phyloP scores from a whole-genome alignment of 768 basidiomycete genomes.

The Boletus pseudopeckii region DNA sequence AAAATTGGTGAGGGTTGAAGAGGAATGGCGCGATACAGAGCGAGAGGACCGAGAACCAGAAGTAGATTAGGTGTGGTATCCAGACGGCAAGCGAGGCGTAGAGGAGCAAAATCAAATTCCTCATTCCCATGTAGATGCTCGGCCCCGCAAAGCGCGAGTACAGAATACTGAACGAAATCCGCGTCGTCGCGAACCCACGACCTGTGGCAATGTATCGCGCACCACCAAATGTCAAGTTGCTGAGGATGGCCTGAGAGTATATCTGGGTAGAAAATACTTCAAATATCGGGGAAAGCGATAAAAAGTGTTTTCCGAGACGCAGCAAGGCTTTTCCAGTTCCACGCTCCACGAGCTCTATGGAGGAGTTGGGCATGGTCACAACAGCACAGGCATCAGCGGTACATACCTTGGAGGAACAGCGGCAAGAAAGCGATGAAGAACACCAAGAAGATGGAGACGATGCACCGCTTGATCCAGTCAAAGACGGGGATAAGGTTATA shows the following conservation, averaged over 20 bases:
- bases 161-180: constrained; percentile 92
- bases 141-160: constrained; percentile 99
- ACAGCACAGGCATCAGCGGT: neutral
- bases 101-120: constrained; percentile 84
- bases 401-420: constrained; percentile 87
- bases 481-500: constrained; percentile 97
- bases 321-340: constrained; percentile 94
- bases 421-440: constrained; percentile 98
- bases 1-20: constrained; percentile 99
- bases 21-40: constrained; percentile 96
- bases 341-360: constrained; percentile 86
- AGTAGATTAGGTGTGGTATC: constrained; percentile 95
- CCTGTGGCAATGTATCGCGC: constrained; percentile 99
- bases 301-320: constrained; percentile 93
- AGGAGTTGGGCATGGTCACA: constrained; percentile 1
- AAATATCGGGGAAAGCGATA: constrained; percentile 95
- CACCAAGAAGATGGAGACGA: constrained; percentile 97
- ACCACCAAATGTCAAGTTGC: constrained; percentile 96
- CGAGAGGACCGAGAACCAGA: constrained; percentile 96
- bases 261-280: constrained; percentile 99
- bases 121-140: constrained; percentile 99
- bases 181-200: constrained; percentile 96
- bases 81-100: constrained; percentile 91
- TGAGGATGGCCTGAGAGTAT: constrained; percentile 94
- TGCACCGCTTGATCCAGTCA: constrained; percentile 96